A percentile compares a stretch with the other conserved stretches of the same genome.
Conservation (phyloP, 768 basidiomycete genomes). For the Mycena metata region DNA sequence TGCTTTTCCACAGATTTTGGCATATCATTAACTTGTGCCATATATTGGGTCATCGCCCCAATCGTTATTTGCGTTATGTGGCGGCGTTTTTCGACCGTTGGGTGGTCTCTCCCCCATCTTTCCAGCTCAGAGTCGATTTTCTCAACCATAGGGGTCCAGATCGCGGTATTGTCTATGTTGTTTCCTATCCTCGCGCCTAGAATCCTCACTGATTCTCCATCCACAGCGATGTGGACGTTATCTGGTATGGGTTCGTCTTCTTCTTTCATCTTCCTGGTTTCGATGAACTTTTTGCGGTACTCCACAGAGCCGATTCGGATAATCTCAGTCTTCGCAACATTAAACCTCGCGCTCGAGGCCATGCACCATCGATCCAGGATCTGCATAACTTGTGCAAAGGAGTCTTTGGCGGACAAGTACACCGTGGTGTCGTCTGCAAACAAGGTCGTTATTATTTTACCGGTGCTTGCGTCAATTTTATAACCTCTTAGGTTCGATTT, state of each 20-base stretch:
- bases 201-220: slow-evolving; percentile 1
- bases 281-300: background rate
- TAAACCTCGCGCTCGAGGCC: background rate
- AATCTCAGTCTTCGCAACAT: background rate
- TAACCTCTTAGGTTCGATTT: no score
- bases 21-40: no score
- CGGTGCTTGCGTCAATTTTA: no score
- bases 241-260: background rate
- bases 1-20: no score
- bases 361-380: no score
- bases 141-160: slow-evolving; percentile 1
- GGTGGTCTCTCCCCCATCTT: background rate
- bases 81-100: background rate
- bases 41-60: no score
- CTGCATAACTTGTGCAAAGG: no score
- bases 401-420: no score
- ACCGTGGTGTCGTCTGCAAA: no score
- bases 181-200: slow-evolving; percentile 7
- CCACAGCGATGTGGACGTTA: slow-evolving; percentile 2
- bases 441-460: no score
- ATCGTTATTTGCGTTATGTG: slow-evolving; percentile 45
- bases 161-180: background rate
- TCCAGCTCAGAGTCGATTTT: background rate
- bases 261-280: background rate
- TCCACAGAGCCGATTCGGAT: background rate